Evolutionary conservation across 371 early-diverging fungal species (phyloP).

Genomic region (Saksenaea vasiformis): DNA sequence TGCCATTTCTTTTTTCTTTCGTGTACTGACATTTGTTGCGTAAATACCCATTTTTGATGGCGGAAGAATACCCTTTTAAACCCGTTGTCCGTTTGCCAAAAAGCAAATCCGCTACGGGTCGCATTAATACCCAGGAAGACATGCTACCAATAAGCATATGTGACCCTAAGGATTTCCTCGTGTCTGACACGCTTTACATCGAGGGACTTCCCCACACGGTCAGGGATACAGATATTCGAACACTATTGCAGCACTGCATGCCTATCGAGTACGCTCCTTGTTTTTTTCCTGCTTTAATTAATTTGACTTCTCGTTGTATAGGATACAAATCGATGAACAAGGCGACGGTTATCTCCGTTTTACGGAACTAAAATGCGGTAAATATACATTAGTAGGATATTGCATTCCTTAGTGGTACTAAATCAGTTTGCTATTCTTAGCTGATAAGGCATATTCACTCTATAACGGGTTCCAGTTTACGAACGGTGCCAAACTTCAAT

Average conservation of each 20-base stretch:
- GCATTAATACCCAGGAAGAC: background rate
- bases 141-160: background rate
- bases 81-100: conserved; percentile 3
- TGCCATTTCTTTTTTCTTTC: background rate
- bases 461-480: conserved; percentile 39
- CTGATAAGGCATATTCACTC: conserved; percentile 41
- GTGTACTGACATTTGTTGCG: background rate
- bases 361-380: background rate
- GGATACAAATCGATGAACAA: background rate
- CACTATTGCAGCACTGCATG: conserved; percentile 3
- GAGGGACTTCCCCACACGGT: background rate
- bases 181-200: conserved; percentile 1
- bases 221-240: background rate
- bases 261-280: background rate
- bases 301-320: background rate
- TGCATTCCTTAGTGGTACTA: background rate
- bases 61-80: background rate
- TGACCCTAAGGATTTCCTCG: background rate
- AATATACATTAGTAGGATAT: background rate
- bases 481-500: conserved; percentile 29
- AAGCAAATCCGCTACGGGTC: background rate
- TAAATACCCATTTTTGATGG: background rate
- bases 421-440: conserved; percentile 12
- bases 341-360: conserved; percentile 2
- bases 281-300: background rate